Percentiles rank a stretch among this genome's conserved stretches.
Evolutionary conservation across 805 yeast species (phyloP).

Genomic region (Komagataella pseudopastoris): DNA sequence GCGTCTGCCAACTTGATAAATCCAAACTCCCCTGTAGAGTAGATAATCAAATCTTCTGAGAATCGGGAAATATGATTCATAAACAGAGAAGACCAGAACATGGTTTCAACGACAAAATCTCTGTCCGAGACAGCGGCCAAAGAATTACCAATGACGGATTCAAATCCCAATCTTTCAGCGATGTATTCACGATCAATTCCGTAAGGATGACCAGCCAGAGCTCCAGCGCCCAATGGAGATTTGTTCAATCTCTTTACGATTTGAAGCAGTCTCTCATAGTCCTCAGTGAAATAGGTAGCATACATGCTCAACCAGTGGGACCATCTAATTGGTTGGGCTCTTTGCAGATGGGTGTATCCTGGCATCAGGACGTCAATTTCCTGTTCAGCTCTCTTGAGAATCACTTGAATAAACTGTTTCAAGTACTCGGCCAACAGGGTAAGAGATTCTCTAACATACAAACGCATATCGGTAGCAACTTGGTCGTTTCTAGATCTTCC

Average conservation of each 20-base stretch:
- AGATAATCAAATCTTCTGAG: constrained; percentile 88
- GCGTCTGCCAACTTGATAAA: constrained; percentile 92
- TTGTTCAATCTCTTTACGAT: constrained; percentile 71
- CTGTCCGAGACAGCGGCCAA: constrained; percentile 95
- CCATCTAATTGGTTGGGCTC: constrained; percentile 99
- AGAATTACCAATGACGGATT: constrained; percentile 87
- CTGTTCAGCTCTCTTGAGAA: constrained; percentile 60
- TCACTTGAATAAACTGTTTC: constrained; percentile 49
- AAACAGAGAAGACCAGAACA: constrained; percentile 91
- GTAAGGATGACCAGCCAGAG: constrained; percentile 97
- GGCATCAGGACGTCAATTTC: constrained; percentile 96
- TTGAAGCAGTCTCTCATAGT: constrained; percentile 73
- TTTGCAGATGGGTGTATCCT: constrained; percentile 95
- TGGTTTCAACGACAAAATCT: constrained; percentile 89
- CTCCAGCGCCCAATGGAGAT: constrained; percentile 94
- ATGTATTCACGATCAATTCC: constrained; percentile 93
- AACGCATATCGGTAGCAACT: constrained; percentile 98
- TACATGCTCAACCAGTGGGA: constrained; percentile 92
- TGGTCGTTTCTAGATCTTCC: constrained; percentile 98
- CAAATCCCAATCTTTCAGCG: constrained; percentile 69
- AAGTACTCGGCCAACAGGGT: constrained; percentile 43
- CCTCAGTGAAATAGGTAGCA: constrained; percentile 90
- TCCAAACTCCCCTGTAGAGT: constrained; percentile 96
- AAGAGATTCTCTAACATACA: constrained; percentile 75
- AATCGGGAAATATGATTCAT: constrained; percentile 94